Evolutionary conservation across 2,329 filamentous ascomycete species (phyloP), one percentile per base, ranked within the genome.

Genomic region (Fusarium sublunatum): DNA sequence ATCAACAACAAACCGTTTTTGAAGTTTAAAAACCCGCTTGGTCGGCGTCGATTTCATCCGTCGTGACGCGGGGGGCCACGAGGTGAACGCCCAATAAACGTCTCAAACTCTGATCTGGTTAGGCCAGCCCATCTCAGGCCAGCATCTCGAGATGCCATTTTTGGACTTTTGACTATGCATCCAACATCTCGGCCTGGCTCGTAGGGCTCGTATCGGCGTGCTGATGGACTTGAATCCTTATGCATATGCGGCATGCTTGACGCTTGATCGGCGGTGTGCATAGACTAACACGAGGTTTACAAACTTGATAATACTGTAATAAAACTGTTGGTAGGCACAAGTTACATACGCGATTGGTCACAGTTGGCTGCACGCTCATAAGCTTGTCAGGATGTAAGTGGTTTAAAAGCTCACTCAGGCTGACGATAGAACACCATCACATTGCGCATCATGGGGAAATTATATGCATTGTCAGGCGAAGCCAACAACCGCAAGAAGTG

Each of bases 171-270:
- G 19, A 26, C 35, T 45, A 13, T 42, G 35, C 41, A 54, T 43
- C 41, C 41, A 24, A 43, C 26, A 47, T 42, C 41, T 59, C 42
- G 54, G 41, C 51, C 47, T 57, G 58, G 58, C 34, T 36, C 38
- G 34, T 65, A 65, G 53, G 61, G 57, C 61, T 65, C 61, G 61
- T 65, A 65, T 65, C 57, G 47, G 61, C 57, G 50, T 51, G 50
- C 34, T 51, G 31, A 62, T 53, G 47, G 58, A 59, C 55, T 19
- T 47, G 40, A 52, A 55, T 54, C 28, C 40, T 47, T 40, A 60
- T 61, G 57, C 49, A 60, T 42, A 52, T 42, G 44, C 38, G 31
- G 24, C 42, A 56, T 53, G 43, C 53, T 19, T 19, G 19, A 31
- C 9, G 29, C 29, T 52, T 49, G 58, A 53, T 62, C 44, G 38